Percentiles rank a stretch among this genome's conserved stretches.
Evolutionary conservation across 768 basidiomycete species (phyloP).

Genomic region (Heimioporus sp.): DNA sequence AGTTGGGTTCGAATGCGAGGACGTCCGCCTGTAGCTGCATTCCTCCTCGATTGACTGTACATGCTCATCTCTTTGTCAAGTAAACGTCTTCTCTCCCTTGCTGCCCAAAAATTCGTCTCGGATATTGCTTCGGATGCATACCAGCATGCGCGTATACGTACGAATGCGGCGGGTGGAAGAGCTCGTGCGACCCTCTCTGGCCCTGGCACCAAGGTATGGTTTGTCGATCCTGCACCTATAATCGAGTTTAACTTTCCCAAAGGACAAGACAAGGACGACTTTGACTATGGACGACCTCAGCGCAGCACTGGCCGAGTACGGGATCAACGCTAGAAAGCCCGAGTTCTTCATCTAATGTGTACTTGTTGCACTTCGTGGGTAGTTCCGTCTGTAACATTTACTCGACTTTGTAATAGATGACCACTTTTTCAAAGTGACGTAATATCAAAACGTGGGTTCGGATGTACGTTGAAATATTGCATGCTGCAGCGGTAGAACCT

Average conservation of each 20-base stretch:
- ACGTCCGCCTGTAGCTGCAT: slow-evolving; percentile 72
- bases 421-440: background rate
- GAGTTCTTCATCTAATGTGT: slow-evolving; percentile 78
- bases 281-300: slow-evolving; percentile 97
- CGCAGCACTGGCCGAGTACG: slow-evolving; percentile 91
- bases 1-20: slow-evolving; percentile 94
- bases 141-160: slow-evolving; percentile 95
- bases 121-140: slow-evolving; percentile 97
- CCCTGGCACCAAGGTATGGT: slow-evolving; percentile 60
- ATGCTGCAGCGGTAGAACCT: no score
- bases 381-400: background rate
- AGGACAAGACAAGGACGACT: slow-evolving; percentile 92
- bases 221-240: background rate
- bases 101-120: slow-evolving; percentile 96
- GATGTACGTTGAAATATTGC: no score
- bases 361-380: background rate
- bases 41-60: background rate
- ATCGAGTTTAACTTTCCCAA: slow-evolving; percentile 5
- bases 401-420: slow-evolving; percentile 1
- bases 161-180: slow-evolving; percentile 78
- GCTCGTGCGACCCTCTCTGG: slow-evolving; percentile 55
- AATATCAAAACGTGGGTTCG: no score
- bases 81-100: slow-evolving; percentile 90
- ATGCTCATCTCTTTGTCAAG: slow-evolving; percentile 38
- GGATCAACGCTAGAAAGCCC: slow-evolving; percentile 90